Base-by-base conservation (phyloP, 768 basidiomycete genomes). In the Chlorophyllum brunneum region DNA sequence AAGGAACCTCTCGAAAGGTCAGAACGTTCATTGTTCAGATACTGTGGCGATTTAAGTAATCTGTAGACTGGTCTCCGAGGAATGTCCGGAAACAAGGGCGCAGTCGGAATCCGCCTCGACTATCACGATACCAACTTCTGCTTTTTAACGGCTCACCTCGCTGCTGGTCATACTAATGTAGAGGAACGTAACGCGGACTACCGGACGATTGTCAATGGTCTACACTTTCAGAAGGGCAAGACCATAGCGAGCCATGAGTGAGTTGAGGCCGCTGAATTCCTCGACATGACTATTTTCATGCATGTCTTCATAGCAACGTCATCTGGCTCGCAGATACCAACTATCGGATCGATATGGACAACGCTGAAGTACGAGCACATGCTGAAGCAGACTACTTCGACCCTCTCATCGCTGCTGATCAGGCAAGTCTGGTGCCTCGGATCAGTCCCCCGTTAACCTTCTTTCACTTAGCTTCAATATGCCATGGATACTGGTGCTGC, bases 41-140 rank as follows among this genome's bases (percentile, higher is more conserved):
- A 24, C 9, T 16, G 9, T n/a, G 10, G 13, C 26, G 4, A 33
- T 30, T 48, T 18, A 37, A 44, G 30, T 20, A 24, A n/a, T 26
- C 30, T 40, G 18, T 40, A 92, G 89, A 92, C 90, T n/a, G 89
- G 88, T 34, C 73, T 91, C 36, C 79, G 87, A 29, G 97, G 97
- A 10, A 93, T 98, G 82, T 93, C 93, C 0, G 97, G 94, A 24
- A 95, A 95, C 72, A 95, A 99, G 71, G 97, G 97, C 16, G 97
- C 93, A 1, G 90, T 95, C 10, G 94, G 87, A 5, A 92, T 99
- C 57, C 86, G 97, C 10, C 73, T 99, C 45, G 90, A 98, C 24
- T 92, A 91, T 61, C 78, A 89, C 58, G 93, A 95, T 63, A 90
- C 95, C 7, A 88, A 81, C 51, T 87, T 98, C 61, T 99, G 97